Conservation (phyloP, 2,329 filamentous ascomycete genomes). For the Pseudocercospora musae region DNA sequence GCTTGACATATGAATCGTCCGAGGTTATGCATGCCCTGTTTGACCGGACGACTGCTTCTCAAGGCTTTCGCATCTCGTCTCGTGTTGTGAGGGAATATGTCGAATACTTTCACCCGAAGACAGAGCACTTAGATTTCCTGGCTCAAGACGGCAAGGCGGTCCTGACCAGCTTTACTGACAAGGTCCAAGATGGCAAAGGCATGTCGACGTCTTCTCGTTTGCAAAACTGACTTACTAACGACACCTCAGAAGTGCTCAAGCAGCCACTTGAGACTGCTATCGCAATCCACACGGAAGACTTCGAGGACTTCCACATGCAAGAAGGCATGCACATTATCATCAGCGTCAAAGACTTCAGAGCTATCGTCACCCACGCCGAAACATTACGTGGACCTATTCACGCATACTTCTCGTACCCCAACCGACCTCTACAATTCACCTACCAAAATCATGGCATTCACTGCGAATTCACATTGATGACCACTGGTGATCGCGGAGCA, state of each 20-base stretch:
- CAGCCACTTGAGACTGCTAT: constrained; percentile 79
- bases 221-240: constrained; percentile 7
- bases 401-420: constrained; percentile 68
- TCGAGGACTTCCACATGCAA: constrained; percentile 70
- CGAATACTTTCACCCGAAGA: constrained; percentile 76
- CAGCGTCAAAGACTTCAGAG: constrained; percentile 78
- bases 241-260: constrained; percentile 63
- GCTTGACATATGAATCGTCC: constrained; percentile 69
- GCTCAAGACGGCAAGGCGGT: constrained; percentile 66
- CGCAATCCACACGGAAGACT: constrained; percentile 71
- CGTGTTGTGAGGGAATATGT: constrained; percentile 69
- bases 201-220: constrained; percentile 13
- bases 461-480: constrained; percentile 80
- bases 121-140: constrained; percentile 76
- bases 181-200: constrained; percentile 66
- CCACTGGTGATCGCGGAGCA: constrained; percentile 60
- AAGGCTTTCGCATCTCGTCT: constrained; percentile 71
- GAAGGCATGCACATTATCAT: constrained; percentile 75
- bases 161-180: constrained; percentile 80
- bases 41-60: constrained; percentile 61
- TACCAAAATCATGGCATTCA: constrained; percentile 67
- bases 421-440: constrained; percentile 67
- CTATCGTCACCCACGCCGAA: constrained; percentile 72
- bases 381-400: constrained; percentile 64
- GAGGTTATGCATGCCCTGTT: constrained; percentile 77